Evolutionary conservation across 1,284 basidiomycete genomes (phyloP), one percentile per base, ranked within the genome.

Genomic region (Boletellus deceptivus): DNA sequence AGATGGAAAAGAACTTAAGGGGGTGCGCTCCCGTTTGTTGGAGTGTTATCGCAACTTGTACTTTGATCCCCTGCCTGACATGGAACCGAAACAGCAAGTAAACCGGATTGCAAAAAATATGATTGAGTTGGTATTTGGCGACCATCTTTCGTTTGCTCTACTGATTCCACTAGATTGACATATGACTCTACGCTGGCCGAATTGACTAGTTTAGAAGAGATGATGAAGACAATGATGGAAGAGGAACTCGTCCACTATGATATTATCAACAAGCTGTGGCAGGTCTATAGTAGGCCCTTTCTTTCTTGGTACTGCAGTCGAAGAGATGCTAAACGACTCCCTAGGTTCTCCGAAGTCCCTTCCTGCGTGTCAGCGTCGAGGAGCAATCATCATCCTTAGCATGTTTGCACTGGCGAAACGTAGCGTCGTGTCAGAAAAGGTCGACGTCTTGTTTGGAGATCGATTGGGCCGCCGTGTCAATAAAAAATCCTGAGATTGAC

Each of bases 51-150:
- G 84, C 38, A 83, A 69, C 49, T 72, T 99, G 50, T 99, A 97
- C 74, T 98, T 99, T 64, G 93, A 95, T 50, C 80, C 86, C 3
- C 65, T 91, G 2, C 73, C 77, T 0, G 82, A 80, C 56, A 72
- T 91, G 59, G 80, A 84, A 20, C 80, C 88, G 1, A 93, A 93
- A 68, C 86, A 87, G 54, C 92, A 98, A 66, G 81, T 97, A 51
- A 94, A 86, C 59, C 78, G 93, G n/a, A 96, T 99, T 43, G 83
- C 95, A n/a, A 94, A 93, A 72, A 98, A 99, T 68, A 92, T 99
- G 84, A 93, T 99, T 48, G 90, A 95, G 93, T 94, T 50, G 47
- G 86, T 75, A 5, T 41, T 31, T 2, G 29, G 16, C 9, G 17
- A 25, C 6, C 9, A 2, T 17, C 20, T 43, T 33, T n/a, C 9